Evolutionary conservation across 495 filamentous ascomycete species (phyloP).

Genomic region (Trichoderma orchidacearum): DNA sequence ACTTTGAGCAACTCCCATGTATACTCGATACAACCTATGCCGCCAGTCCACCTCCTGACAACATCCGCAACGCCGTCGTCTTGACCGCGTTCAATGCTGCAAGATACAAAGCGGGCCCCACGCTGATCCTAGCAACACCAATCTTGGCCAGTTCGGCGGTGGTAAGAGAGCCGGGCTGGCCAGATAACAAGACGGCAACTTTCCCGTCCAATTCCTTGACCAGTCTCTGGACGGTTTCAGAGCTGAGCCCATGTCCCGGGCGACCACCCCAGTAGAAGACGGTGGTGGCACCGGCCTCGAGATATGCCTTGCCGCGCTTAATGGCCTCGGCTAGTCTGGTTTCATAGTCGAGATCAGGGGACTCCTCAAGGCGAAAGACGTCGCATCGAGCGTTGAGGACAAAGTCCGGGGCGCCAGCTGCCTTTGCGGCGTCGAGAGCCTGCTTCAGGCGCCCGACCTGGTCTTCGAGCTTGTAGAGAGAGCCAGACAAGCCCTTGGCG

Average conservation of each 20-base stretch:
- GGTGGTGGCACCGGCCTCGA: conserved; percentile 25
- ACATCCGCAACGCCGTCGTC: conserved; percentile 4
- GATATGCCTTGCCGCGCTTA: conserved; percentile 24
- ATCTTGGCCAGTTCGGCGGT: conserved; percentile 19
- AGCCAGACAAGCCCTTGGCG: conserved; percentile 3
- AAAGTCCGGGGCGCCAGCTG: conserved; percentile 25
- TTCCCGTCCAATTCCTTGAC: conserved; percentile 13
- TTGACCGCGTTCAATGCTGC: conserved; percentile 7
- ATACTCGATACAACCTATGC: too few species aligned
- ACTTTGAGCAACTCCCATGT: too few species aligned
- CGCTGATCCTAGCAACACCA: conserved; percentile 32
- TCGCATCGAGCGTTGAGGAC: conserved; percentile 35
- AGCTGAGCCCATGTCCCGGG: conserved; percentile 14
- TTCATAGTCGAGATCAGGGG: neutral
- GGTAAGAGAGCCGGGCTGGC: conserved; percentile 6
- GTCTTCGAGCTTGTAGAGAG: conserved; percentile 14
- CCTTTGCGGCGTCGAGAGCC: conserved; percentile 10
- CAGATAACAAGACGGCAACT: conserved; percentile 22
- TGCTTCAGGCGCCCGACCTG: conserved; percentile 17
- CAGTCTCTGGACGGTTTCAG: conserved; percentile 18
- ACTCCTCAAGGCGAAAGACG: conserved; percentile 13
- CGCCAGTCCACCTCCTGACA: neutral
- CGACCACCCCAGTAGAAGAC: conserved; percentile 36
- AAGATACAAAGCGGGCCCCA: conserved; percentile 12
- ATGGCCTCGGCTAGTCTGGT: conserved; percentile 20